These are phyloP conservation scores for Tylopilus rubrobrunneus DNA, from an alignment of 768 basidiomycete genomes.

Conservation along the genomic window DNA sequence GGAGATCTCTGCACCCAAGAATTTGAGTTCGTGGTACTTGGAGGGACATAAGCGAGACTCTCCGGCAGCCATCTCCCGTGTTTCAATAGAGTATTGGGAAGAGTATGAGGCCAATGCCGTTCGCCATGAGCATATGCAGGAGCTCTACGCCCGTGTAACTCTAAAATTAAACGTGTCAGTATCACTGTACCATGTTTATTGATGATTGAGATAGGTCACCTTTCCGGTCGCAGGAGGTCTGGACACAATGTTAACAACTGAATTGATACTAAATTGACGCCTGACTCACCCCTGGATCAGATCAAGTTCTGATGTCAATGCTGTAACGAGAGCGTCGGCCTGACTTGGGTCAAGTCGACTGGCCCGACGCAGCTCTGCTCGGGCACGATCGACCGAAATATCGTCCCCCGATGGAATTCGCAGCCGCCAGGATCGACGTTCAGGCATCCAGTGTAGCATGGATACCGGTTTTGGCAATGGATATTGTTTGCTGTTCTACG, in stretches of 20 bases:
- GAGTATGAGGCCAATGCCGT: slow-evolving; percentile 49
- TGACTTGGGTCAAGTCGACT: slow-evolving; percentile 71
- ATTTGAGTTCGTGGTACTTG: slow-evolving; percentile 40
- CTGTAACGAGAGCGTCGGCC: slow-evolving; percentile 61
- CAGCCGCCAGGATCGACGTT: slow-evolving; percentile 95
- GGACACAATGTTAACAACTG: background rate
- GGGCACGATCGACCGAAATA: slow-evolving; percentile 43
- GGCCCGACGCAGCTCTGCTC: slow-evolving; percentile 38
- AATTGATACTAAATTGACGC: background rate
- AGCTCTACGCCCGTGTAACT: slow-evolving; percentile 69
- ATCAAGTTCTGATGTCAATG: slow-evolving; percentile 54
- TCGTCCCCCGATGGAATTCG: slow-evolving; percentile 89
- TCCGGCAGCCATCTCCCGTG: slow-evolving; percentile 44
- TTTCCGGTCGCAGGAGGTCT: slow-evolving; percentile 81
- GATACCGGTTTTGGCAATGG: slow-evolving; percentile 98
- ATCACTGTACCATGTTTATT: background rate
- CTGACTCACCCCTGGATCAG: slow-evolving; percentile 66
- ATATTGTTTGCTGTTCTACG: slow-evolving; percentile 99
- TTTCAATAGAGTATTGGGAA: slow-evolving; percentile 57
- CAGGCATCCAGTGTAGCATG: slow-evolving; percentile 97
- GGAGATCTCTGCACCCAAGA: slow-evolving; percentile 43
- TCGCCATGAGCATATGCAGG: slow-evolving; percentile 57
- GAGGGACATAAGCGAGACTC: slow-evolving; percentile 38
- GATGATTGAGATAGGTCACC: slow-evolving; percentile 30
- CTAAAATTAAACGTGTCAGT: slow-evolving; percentile 28